Evolutionary conservation across 2,329 filamentous ascomycete genomes (phyloP).

Genomic region (Neospermospora avenae): DNA sequence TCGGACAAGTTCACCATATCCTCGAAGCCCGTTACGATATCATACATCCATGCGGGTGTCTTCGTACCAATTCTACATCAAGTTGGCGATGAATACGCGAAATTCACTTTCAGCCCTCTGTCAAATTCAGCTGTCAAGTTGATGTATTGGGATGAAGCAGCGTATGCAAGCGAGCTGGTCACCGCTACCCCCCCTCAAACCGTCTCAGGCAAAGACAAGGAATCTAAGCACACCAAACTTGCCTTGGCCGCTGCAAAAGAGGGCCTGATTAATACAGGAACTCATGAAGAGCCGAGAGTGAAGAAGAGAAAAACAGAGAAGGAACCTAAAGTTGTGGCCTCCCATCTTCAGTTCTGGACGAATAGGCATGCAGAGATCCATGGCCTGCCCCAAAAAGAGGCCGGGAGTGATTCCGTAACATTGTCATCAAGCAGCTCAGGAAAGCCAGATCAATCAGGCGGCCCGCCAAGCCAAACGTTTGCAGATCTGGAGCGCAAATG

Average conservation of each 20-base stretch:
- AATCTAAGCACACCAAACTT: conserved; percentile 36
- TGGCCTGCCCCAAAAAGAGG: conserved; percentile 44
- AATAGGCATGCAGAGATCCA: conserved; percentile 67
- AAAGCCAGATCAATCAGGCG: conserved; percentile 26
- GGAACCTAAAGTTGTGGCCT: conserved; percentile 50
- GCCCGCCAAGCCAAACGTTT: conserved; percentile 52
- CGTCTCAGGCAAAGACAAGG: conserved; percentile 27
- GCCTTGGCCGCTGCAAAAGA: conserved; percentile 38
- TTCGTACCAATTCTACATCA: conserved; percentile 71
- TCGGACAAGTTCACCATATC: conserved; percentile 75
- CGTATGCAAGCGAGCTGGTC: conserved; percentile 64
- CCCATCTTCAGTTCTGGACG: conserved; percentile 69
- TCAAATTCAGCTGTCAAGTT: conserved; percentile 65
- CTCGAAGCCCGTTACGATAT: conserved; percentile 66
- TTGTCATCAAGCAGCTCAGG: conserved; percentile 13
- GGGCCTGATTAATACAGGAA: conserved; percentile 35
- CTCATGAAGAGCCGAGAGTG: conserved; percentile 37
- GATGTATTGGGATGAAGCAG: conserved; percentile 73
- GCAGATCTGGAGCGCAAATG: conserved; percentile 54
- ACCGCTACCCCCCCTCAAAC: conserved; percentile 52
- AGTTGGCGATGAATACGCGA: conserved; percentile 50
- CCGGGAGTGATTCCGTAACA: conserved; percentile 31
- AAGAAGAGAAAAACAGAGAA: conserved; percentile 58
- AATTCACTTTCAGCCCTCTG: conserved; percentile 66
- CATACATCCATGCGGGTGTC: conserved; percentile 79